Base-by-base conservation (phyloP, 2,329 filamentous ascomycete species). In the Penicillium freii region DNA sequence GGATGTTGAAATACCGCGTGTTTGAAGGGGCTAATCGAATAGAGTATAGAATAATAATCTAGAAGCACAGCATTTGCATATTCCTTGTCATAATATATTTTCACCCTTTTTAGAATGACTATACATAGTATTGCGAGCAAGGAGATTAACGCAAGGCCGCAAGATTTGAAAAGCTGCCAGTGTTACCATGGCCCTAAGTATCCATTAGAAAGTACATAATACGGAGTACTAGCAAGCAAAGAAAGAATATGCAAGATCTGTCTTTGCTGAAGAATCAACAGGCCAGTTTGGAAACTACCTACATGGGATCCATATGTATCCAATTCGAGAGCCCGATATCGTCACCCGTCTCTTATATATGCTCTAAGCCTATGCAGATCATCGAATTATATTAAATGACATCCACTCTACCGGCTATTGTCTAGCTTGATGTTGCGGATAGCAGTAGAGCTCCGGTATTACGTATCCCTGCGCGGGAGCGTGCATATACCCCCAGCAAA, bases 1-100 rank as follows among this genome's bases (percentile, higher is more conserved):
- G 5, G 53, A 58, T 62, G 29, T 55, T 10, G 5, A 34, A 23
- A 56, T 55, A 42, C 48, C 58, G 63, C 55, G 50, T 62, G 57
- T 36, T 36, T 50, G 29, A 0, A 19, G 10, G 9, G 25, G 10
- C n/a, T 11, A 27, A 38, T 56, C 15, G 27, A 36, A 17, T 17
- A 48, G 21, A 29, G 9, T 6, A 27, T 5, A 33, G 5, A 27
- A 21, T 44, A 13, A n/a, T 19, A 31, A 19, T 17, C 1, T 21
- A n/a, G 36, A 31, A 31, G 33, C 5, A 36, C 40, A 21, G 9
- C 19, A 23, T 6, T 36, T 46, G 11, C 19, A 46, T n/a, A 5
- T 17, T 29, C 19, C 11, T 23, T 2, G 25, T 27, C 2, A 46
- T 31, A 33, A 40, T 33, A 33, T 33, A 33, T 23, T 15, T 23